Evolutionary conservation across 768 basidiomycete genomes (phyloP).

Genomic region (Kwoniella botswanensis): DNA sequence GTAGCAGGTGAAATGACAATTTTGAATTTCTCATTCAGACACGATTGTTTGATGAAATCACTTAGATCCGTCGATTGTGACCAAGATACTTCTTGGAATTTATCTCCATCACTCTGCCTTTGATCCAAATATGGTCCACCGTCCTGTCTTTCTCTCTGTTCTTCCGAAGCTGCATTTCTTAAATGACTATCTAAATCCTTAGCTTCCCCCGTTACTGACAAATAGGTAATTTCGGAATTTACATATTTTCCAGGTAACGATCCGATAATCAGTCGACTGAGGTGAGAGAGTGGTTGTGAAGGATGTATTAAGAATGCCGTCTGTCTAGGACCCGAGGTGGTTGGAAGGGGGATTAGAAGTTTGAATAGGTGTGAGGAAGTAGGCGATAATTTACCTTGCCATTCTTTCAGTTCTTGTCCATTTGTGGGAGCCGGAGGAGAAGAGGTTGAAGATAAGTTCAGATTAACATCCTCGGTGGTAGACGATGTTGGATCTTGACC

Average conservation of each 20-base stretch:
- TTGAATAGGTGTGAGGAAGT: conserved; percentile 73
- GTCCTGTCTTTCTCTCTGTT: conserved; percentile 34
- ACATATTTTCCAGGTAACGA: conserved; percentile 48
- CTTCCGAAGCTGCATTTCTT: conserved; percentile 28
- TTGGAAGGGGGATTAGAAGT: conserved; percentile 65
- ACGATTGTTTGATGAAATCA: conserved; percentile 71
- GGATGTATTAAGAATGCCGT: conserved; percentile 71
- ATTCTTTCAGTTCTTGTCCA: neutral
- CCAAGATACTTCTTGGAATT: conserved; percentile 63
- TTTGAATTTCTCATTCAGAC: conserved; percentile 64
- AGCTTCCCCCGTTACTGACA: conserved; percentile 53
- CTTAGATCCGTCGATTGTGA: conserved; percentile 69
- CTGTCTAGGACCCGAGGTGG: conserved; percentile 56
- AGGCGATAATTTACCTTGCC: conserved; percentile 66
- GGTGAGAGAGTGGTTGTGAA: conserved; percentile 71
- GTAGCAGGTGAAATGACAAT: conserved; percentile 57
- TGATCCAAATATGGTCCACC: conserved; percentile 56
- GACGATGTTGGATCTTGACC: conserved; percentile 19
- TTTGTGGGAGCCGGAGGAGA: neutral
- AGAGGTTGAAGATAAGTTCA: neutral
- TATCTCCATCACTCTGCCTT: conserved; percentile 33
- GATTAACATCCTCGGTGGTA: neutral
- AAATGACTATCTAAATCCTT: conserved; percentile 46
- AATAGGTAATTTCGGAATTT: conserved; percentile 51
- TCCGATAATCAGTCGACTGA: conserved; percentile 65